Conservation (phyloP, 2,329 filamentous ascomycete genomes). For the Diaporthe aspalathi region DNA sequence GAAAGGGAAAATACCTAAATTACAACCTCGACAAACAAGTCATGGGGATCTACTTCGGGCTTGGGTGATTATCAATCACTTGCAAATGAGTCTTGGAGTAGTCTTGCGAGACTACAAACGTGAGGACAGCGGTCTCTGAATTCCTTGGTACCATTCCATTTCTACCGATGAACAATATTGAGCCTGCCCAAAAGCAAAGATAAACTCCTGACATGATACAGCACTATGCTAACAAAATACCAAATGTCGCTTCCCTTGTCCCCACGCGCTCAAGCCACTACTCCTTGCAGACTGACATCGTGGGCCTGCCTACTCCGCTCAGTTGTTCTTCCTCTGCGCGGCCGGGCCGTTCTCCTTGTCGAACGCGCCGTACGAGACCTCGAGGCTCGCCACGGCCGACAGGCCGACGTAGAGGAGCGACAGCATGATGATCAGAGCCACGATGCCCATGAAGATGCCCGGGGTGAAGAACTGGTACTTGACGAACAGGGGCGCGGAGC, state of each 20-base stretch:
- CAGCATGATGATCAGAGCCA: slow-evolving; percentile 77
- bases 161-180: slow-evolving; percentile 12
- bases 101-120: neutral
- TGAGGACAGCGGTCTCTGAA: neutral
- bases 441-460: slow-evolving; percentile 90
- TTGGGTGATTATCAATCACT: neutral
- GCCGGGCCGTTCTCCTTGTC: slow-evolving; percentile 95
- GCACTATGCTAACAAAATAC: slow-evolving; percentile 16
- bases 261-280: slow-evolving; percentile 11
- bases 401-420: slow-evolving; percentile 84
- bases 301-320: neutral
- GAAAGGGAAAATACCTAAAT: slow-evolving; percentile 31
- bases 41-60: neutral
- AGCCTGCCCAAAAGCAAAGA: slow-evolving; percentile 15
- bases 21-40: neutral
- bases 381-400: slow-evolving; percentile 79
- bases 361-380: slow-evolving; percentile 94
- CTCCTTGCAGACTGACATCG: slow-evolving; percentile 50
- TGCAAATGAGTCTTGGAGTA: neutral
- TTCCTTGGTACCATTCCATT: slow-evolving; percentile 1
- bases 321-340: slow-evolving; percentile 81
- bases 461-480: slow-evolving; percentile 95
- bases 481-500: slow-evolving; percentile 75
- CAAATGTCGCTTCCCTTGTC: neutral
- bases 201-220: slow-evolving; percentile 22